Evolutionary conservation across 2,329 filamentous ascomycete species (phyloP), one percentile per base, ranked within the genome.

Genomic region (Trichoderma guizhouense): DNA sequence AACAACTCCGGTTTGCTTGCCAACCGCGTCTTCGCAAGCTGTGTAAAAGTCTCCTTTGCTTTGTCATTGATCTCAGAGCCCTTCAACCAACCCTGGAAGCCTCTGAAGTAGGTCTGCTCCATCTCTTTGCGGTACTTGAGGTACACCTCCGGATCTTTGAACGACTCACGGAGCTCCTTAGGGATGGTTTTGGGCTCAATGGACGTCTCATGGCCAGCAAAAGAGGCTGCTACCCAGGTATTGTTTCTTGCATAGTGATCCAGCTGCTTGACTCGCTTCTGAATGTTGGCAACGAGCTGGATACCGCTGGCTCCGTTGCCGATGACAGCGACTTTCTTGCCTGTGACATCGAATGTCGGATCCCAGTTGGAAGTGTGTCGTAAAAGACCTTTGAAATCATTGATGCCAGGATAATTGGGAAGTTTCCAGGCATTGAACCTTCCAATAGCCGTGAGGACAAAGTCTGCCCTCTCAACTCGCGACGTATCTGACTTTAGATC

Each of bases 141-240:
- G 76, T 93, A 94, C 3, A 81, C 84, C 3, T 88, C 81, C 0
- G 90, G 88, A 73, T 93, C 82, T 63, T 89, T 75, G 77, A 92
- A 92, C 0, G 84, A 83, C 24, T 88, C 82, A 69, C 89, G 84
- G 47, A 91, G 86, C 26, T 90, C 87, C 2, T 86, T 75, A 0
- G 83, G 79, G 74, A 88, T 89, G 0, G 83, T 83, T 60, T 90
- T 89, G 0, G 90, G 84, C 39, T 86, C 86, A 0, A 88, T 81
- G 34, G 85, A 86, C 36, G 88, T 85, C 75, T 87, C 81, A 72
- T 87, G 81, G 39, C 87, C 84, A 0, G 87, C 87, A 79, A 89
- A 91, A 0, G 88, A 88, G 2, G 87, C 85, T 0, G 90, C 88
- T 32, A 93, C 88, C 91, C 91, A 93, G 0, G 91, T 92, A 36